phyloP scores from a whole-genome alignment of 352 stramenopile genomes.

The Pythium plurisporium region DNA sequence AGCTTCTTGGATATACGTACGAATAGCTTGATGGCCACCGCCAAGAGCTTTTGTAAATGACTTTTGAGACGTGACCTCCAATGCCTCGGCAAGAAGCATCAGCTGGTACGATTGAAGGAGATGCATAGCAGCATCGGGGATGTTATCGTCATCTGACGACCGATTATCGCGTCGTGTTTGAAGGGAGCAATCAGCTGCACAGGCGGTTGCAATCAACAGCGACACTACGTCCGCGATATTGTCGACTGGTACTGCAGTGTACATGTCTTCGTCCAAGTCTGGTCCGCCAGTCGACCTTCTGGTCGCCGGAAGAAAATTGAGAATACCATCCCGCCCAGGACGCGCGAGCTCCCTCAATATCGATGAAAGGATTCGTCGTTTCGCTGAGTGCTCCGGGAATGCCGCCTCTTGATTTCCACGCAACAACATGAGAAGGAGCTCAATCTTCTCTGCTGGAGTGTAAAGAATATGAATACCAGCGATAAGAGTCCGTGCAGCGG shows the following conservation, averaged over 20 bases:
- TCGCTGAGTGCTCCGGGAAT: constrained; percentile 35
- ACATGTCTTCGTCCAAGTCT: constrained; percentile 18
- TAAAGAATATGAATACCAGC: constrained; percentile 64
- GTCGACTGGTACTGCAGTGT: constrained; percentile 1
- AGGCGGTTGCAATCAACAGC: constrained; percentile 19
- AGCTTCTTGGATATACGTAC: constrained; percentile 63
- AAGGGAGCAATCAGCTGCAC: neutral
- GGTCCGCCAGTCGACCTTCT: neutral
- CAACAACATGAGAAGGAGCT: constrained; percentile 64
- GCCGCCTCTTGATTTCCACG: constrained; percentile 28
- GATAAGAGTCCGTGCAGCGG: constrained; percentile 63
- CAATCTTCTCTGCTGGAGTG: constrained; percentile 52
- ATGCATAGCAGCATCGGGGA: constrained; percentile 38
- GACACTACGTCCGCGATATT: constrained; percentile 31
- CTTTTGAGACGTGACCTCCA: constrained; percentile 54
- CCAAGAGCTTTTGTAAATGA: neutral
- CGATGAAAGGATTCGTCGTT: constrained; percentile 50
- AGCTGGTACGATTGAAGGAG: constrained; percentile 76
- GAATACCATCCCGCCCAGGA: constrained; percentile 56
- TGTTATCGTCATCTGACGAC: neutral
- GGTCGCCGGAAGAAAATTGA: constrained; percentile 51
- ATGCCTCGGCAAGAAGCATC: constrained; percentile 66
- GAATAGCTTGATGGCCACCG: constrained; percentile 1
- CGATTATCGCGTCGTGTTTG: neutral
- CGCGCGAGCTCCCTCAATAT: constrained; percentile 49